These are phyloP conservation scores for Phytophthora constricta DNA, from an alignment of 352 stramenopile species.

Conservation along the genomic window DNA sequence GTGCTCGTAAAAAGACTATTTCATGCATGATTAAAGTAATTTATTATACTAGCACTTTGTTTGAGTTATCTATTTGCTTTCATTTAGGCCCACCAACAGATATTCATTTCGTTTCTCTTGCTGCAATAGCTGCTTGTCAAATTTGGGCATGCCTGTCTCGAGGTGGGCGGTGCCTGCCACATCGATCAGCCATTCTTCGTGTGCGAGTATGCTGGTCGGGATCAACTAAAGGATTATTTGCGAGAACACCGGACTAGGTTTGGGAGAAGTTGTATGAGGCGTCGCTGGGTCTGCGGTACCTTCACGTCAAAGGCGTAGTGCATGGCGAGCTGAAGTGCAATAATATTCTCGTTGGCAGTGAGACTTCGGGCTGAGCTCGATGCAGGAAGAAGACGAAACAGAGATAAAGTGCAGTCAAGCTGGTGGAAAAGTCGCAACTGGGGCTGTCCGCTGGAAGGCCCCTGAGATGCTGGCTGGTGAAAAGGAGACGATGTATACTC, in stretches of 20 bases:
- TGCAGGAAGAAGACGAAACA: neutral
- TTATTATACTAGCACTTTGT: too few relatives aligned
- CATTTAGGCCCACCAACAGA: too few relatives aligned
- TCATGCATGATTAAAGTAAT: too few relatives aligned
- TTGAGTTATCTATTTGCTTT: too few relatives aligned
- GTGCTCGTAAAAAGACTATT: too few relatives aligned
- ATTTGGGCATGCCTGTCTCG: too few relatives aligned
- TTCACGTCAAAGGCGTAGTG: slow-evolving; percentile 26
- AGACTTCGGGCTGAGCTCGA: slow-evolving; percentile 26
- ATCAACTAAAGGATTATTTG: slow-evolving; percentile 24
- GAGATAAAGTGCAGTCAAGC: neutral
- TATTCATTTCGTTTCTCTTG: too few relatives aligned
- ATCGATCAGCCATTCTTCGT: slow-evolving; percentile 25
- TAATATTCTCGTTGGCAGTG: slow-evolving; percentile 23
- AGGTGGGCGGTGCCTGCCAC: slow-evolving; percentile 31
- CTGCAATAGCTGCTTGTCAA: too few relatives aligned
- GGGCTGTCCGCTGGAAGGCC: neutral
- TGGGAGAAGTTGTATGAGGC: slow-evolving; percentile 25
- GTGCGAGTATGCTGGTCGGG: slow-evolving; percentile 21
- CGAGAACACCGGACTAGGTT: neutral
- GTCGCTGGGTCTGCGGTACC: slow-evolving; percentile 23
- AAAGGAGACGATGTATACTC: neutral
- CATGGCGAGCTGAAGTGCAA: slow-evolving; percentile 35
- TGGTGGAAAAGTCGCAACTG: neutral
- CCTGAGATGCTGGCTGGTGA: neutral